These are phyloP conservation scores for Filosporella fistucella DNA, from an alignment of 495 filamentous ascomycete species.

Conservation along the genomic window DNA sequence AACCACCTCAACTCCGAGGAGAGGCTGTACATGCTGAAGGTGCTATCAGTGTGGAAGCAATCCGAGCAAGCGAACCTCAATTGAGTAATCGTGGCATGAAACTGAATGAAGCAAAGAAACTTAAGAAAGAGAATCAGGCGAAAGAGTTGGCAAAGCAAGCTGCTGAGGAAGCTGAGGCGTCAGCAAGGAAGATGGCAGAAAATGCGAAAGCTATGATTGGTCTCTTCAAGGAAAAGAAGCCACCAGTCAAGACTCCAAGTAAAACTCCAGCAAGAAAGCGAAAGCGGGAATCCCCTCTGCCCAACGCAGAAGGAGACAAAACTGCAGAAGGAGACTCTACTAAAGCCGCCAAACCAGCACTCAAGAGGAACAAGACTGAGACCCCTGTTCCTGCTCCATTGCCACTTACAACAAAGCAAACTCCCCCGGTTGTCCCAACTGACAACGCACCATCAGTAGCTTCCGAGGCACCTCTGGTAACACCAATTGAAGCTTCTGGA, in stretches of 20 bases:
- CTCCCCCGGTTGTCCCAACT: constrained; percentile 1
- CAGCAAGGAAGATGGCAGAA: constrained; percentile 49
- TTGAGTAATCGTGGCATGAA: constrained; percentile 86
- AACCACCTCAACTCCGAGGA: constrained; percentile 22
- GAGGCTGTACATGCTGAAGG: constrained; percentile 37
- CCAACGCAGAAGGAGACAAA: constrained; percentile 29
- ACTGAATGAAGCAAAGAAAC: constrained; percentile 86
- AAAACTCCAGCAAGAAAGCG: constrained; percentile 39
- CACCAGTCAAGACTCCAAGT: constrained; percentile 14
- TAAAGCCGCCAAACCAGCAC: constrained; percentile 19
- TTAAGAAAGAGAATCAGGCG: constrained; percentile 70
- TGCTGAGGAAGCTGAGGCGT: constrained; percentile 56
- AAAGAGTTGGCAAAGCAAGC: constrained; percentile 46
- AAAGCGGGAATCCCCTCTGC: constrained; percentile 43
- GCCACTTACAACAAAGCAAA: constrained; percentile 14
- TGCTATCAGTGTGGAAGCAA: constrained; percentile 42
- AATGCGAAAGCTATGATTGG: constrained; percentile 46
- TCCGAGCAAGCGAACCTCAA: constrained; percentile 45
- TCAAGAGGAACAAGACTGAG: constrained; percentile 57
- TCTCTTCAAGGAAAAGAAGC: constrained; percentile 28
- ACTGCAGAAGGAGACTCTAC: constrained; percentile 32
- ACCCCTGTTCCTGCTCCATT: constrained; percentile 43
- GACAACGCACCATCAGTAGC: constrained; percentile 6
- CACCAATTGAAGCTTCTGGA: constrained; percentile 4
- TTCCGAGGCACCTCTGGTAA: constrained; percentile 2